Evolutionary conservation across 257 asterid species (phyloP), one percentile per base, ranked within the genome.

Genomic region (Lycium barbarum): DNA sequence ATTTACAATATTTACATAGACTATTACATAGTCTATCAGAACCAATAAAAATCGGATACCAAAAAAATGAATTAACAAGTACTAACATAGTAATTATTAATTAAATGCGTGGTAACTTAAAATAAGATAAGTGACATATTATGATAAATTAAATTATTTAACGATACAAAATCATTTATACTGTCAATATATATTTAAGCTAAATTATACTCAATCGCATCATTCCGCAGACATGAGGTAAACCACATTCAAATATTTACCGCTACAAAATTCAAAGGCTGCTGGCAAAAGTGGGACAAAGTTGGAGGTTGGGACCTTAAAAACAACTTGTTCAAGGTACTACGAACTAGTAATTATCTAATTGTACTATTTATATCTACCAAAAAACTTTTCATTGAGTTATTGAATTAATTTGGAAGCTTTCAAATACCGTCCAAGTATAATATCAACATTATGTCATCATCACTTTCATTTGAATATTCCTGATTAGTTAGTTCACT

Each of bases 281-380:
- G 81, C 81, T 11, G 13, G 20, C 12, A 73, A 73, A 73, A 73
- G 59, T 73, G 40, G 81, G n/a, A 47, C 61, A 73, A 73, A 18
- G n/a, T 73, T 47, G 61, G 6, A 20, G 81, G 20, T 15, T 51
- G 35, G 47, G 26, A 53, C 51, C 38, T 51, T 9, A 51, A 51
- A 51, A 11, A 51, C 58, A 54, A 54, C 58, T 54, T 54, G 58
- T 12, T 72, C 2, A 71, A 40, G 79, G 40, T 38, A 70, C 55
- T 11, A 12, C 43, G 40, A 45, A 47, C 38, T 18, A 66, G 47
- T 66, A 5, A 36, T 66, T 26, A 33, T 65, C 18, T 65, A 12
- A 62, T 49, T 12, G 7, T 63, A 10, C 17, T 45, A 47, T 6
- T 38, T 40, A 74, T 74, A 45, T 3, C 12, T 49, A 49, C 20